Percentiles rank a stretch among this genome's conserved stretches.
These are phyloP conservation scores for Mortierella sp. DNA, from an alignment of 371 early-diverging fungal genomes.

Conservation along the genomic window DNA sequence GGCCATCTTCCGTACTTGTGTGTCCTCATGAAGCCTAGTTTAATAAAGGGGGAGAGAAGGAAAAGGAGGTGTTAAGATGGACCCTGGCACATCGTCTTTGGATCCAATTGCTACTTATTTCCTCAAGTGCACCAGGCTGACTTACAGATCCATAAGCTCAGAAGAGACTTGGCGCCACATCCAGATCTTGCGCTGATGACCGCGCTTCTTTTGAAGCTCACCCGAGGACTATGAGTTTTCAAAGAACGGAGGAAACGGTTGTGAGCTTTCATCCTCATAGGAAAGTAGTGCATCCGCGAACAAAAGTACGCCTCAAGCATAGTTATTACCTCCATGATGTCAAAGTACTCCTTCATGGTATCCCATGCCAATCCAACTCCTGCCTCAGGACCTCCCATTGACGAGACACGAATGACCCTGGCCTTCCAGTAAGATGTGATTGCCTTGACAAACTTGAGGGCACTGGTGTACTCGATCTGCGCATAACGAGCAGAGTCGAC, in stretches of 20 bases:
- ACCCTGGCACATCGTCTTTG: no score
- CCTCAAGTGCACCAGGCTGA: neutral
- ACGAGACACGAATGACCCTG: slow-evolving; percentile 72
- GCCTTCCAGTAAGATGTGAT: slow-evolving; percentile 60
- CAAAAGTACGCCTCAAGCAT: no score
- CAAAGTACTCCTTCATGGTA: slow-evolving; percentile 70
- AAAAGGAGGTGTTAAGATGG: neutral
- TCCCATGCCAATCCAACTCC: slow-evolving; percentile 81
- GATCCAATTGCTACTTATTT: neutral
- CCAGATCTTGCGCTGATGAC: slow-evolving; percentile 75
- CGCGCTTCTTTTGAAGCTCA: slow-evolving; percentile 66
- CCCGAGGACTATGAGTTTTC: slow-evolving; percentile 52
- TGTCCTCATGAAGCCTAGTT: slow-evolving; percentile 60
- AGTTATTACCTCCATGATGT: slow-evolving; percentile 59
- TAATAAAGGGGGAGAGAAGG: neutral
- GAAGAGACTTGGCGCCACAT: slow-evolving; percentile 82
- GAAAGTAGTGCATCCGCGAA: no score
- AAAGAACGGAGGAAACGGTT: neutral
- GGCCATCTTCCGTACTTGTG: slow-evolving; percentile 53
- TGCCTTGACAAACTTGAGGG: slow-evolving; percentile 70
- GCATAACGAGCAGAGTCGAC: slow-evolving; percentile 74
- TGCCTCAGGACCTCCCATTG: slow-evolving; percentile 61
- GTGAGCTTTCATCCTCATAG: no score
- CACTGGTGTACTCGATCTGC: slow-evolving; percentile 74
- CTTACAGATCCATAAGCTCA: slow-evolving; percentile 65